These are phyloP conservation scores for Phytopythium helicoides DNA, from an alignment of 352 stramenopile species.

Conservation along the genomic window DNA sequence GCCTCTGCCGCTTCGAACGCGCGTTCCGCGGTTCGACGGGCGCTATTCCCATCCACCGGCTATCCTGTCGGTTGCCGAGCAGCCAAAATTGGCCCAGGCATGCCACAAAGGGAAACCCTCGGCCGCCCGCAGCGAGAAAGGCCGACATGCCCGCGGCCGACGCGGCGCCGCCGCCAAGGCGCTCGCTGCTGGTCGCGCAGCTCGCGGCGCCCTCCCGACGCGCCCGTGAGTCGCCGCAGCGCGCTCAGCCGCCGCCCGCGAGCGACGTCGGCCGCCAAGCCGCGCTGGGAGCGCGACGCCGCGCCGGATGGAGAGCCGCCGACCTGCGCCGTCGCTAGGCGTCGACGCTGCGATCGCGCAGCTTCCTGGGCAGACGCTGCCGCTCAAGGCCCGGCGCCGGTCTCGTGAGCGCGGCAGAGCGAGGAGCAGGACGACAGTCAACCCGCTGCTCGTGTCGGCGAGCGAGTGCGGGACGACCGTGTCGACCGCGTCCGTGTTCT, in stretches of 20 bases:
- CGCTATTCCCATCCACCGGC: no score
- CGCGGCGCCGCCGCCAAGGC: background rate
- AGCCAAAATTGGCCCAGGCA: background rate
- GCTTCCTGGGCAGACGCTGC: slow-evolving; percentile 3
- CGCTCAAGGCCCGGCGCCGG: background rate
- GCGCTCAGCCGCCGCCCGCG: no score
- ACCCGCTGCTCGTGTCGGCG: slow-evolving; percentile 1
- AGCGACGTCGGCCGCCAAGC: no score
- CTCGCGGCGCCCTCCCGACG: no score
- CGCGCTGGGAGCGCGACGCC: no score
- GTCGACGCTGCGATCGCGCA: background rate
- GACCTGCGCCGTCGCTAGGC: background rate
- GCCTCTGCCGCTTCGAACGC: no score
- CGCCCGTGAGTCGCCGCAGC: no score
- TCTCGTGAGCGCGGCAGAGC: background rate
- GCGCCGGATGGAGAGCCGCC: background rate
- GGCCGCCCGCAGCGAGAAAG: background rate
- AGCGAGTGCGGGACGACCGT: background rate
- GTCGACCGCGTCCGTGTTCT: background rate
- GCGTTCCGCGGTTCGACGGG: no score
- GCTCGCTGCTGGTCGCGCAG: no score
- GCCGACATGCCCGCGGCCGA: background rate
- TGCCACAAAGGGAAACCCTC: background rate
- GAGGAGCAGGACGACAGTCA: slow-evolving; percentile 7
- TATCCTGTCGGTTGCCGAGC: no score